Percentiles rank a stretch among this genome's conserved stretches.
These are phyloP conservation scores for Gossypium sturtianum DNA, from an alignment of 345 rosid genomes.

Conservation along the genomic window DNA sequence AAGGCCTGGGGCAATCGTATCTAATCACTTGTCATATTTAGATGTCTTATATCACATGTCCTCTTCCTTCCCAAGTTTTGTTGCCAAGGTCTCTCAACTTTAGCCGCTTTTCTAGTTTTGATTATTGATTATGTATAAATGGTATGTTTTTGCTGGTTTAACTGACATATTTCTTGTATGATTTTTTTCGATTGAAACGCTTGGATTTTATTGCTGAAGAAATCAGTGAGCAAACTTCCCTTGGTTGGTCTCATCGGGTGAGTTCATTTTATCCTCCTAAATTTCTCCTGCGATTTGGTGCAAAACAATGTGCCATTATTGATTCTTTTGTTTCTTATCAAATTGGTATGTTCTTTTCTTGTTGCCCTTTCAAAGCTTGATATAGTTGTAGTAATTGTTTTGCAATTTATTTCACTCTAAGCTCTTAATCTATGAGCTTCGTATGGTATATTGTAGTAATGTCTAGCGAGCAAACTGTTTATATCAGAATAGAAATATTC, in stretches of 20 bases:
- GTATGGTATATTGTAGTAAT: background rate
- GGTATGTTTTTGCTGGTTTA: background rate
- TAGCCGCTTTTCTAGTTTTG: background rate
- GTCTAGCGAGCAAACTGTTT: background rate
- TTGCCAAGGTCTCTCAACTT: conserved; percentile 78
- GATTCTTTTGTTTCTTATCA: background rate
- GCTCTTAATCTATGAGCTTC: background rate
- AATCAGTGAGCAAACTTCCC: conserved; percentile 97
- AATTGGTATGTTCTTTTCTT: background rate
- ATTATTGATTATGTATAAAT: background rate
- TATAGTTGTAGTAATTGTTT: background rate
- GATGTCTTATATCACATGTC: conserved; percentile 98
- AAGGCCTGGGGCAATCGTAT: conserved; percentile 84
- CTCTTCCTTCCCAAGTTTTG: conserved; percentile 89
- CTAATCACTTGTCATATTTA: conserved; percentile 86
- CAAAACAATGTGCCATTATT: background rate
- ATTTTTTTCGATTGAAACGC: conserved; percentile 12
- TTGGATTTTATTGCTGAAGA: conserved; percentile 54
- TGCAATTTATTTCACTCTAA: background rate
- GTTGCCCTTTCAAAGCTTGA: background rate
- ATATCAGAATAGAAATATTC: background rate
- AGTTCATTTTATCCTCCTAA: conserved; percentile 11
- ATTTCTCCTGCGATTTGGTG: background rate
- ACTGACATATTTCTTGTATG: conserved; percentile 28
- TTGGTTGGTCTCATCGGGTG: conserved; percentile 94